phyloP scores from a whole-genome alignment of 2,329 filamentous ascomycete species.

The Cercospora sojina region DNA sequence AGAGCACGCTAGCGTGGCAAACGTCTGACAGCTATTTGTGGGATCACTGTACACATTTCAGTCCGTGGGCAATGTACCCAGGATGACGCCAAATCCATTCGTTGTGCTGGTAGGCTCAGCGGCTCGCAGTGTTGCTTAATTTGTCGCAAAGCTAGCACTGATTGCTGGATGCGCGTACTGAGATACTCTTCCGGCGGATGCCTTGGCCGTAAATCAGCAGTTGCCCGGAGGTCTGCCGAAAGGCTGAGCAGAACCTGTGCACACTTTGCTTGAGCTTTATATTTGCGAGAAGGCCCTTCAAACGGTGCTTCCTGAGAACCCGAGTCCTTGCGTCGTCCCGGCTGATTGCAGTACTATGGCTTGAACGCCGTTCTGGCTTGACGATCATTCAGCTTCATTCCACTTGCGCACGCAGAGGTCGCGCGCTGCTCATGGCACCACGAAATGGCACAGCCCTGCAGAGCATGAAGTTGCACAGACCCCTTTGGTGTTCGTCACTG shows the following conservation, averaged over 20 bases:
- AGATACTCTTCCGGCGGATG: neutral
- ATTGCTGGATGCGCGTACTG: neutral
- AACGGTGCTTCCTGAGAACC: neutral
- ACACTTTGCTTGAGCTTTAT: neutral
- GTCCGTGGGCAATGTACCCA: neutral
- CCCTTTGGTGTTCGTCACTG: neutral
- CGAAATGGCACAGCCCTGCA: conserved; percentile 3
- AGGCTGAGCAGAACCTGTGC: neutral
- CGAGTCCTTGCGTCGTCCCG: neutral
- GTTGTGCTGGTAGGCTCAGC: neutral
- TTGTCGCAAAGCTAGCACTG: neutral
- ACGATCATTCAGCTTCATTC: conserved; percentile 2
- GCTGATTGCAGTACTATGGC: neutral
- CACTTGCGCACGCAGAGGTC: neutral
- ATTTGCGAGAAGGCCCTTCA: neutral
- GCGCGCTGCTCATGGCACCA: neutral
- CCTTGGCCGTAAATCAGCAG: neutral
- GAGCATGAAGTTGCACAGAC: conserved; percentile 2
- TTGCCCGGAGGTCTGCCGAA: neutral
- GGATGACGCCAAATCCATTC: neutral
- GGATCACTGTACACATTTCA: neutral
- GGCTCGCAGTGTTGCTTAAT: neutral
- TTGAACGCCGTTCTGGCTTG: neutral
- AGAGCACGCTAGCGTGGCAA: neutral
- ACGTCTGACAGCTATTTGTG: neutral